Base-by-base conservation (phyloP, 805 yeast species). In the Blastobotrys terrestris region DNA sequence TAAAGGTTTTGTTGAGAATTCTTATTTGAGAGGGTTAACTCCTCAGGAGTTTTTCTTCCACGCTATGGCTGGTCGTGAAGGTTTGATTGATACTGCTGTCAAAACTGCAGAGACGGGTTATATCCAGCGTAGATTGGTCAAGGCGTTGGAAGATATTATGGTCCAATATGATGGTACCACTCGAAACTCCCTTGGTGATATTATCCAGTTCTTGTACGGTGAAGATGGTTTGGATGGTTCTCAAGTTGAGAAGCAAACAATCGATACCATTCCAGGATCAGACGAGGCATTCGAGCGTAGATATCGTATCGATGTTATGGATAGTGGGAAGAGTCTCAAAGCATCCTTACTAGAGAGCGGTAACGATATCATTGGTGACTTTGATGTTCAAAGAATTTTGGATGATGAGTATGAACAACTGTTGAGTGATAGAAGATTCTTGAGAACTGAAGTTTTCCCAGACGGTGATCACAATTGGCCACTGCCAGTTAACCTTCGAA, bases 51-150 rank as follows among this genome's bases (percentile, higher is more conserved):
- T 94, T 71, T 91, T 94, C 70, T 94, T 94, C 85, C 99, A 94
- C 70, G 97, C 98, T 50, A 94, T 94, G 97, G 98, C 99, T 67
- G 99, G 99, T 77, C 89, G 99, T 80, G 99, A 94, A 76, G 99
- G 99, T 78, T 78, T 94, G 68, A 95, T 94, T 69, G 99, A 94
- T 79, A 94, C 99, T 52, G 99, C 99, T 14, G 99, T 94, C 48
- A 94, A 94, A 71, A 94, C 99, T 43, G 98, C 99, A 2, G 98
- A 92, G 73, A 91, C 98, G 22, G 98, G 98, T 74, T 92, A 92
- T 70, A 91, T 92, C 67, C 98, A 92, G 74, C 92, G 98, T 78
- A 92, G 98, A 79, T 76, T 92, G 69, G 95, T 92, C 46, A 92
- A 92, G 71, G 98, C 98, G 26, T 75, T 91, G 72, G 98, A 91